Percentiles rank a stretch among this genome's conserved stretches.
Evolutionary conservation across 2,329 filamentous ascomycete genomes (phyloP).

Genomic region (Arthrobotrys sphaeroides): DNA sequence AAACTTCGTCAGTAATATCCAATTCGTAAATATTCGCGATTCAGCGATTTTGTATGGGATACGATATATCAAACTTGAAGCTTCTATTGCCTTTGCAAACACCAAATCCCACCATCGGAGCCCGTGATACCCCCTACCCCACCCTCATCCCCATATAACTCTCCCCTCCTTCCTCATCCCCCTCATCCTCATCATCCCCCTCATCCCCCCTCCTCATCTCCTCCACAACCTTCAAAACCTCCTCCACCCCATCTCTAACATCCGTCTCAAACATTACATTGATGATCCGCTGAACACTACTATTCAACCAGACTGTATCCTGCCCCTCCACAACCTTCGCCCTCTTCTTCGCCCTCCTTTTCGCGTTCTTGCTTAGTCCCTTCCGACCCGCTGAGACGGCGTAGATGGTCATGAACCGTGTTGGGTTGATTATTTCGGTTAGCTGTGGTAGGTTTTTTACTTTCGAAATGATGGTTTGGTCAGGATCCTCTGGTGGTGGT

Average conservation of each 20-base stretch:
- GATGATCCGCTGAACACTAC: background rate
- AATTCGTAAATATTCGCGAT: too few relatives aligned
- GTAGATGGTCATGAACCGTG: constrained; percentile 29
- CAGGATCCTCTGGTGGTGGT: too few relatives aligned
- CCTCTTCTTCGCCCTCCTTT: constrained; percentile 17
- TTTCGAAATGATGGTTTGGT: background rate
- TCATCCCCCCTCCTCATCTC: background rate
- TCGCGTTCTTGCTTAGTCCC: constrained; percentile 14
- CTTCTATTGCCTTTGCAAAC: too few relatives aligned
- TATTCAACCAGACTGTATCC: background rate
- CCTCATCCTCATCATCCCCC: background rate
- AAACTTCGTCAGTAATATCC: too few relatives aligned
- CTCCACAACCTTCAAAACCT: background rate
- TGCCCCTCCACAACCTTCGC: constrained; percentile 1
- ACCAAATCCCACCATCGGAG: too few relatives aligned
- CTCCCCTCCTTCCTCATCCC: background rate
- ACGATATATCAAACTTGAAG: too few relatives aligned
- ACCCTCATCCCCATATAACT: constrained; percentile 34
- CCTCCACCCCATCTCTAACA: background rate
- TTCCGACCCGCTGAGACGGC: background rate
- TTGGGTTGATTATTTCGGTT: background rate
- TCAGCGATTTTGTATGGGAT: too few relatives aligned
- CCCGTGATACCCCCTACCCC: background rate
- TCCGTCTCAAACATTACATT: background rate
- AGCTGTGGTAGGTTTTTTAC: background rate